Evolutionary conservation across 202 grass and related monocot genomes (phyloP).

Genomic region (Musa balbisiana): DNA sequence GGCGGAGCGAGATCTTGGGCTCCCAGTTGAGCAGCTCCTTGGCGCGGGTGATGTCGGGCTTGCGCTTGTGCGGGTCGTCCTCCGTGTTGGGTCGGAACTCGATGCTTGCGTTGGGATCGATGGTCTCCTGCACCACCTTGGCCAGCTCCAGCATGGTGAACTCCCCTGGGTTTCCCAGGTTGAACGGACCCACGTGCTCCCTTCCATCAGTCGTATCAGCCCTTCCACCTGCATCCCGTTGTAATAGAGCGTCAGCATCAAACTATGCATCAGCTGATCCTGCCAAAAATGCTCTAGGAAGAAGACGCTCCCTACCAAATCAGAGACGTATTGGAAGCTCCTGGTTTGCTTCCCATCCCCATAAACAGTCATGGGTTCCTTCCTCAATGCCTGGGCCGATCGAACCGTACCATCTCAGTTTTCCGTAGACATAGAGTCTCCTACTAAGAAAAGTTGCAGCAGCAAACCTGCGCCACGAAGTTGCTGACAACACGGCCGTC

Average conservation of each 20-base stretch:
- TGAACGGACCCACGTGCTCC: slow-evolving; percentile 8
- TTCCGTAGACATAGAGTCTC: not conserved
- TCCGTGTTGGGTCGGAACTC: slow-evolving; percentile 8
- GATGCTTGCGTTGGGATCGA: not conserved
- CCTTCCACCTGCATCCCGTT: not conserved
- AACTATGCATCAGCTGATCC: not conserved
- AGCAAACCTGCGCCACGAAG: not conserved
- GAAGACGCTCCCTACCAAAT: not conserved
- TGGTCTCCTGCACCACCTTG: slow-evolving; percentile 11
- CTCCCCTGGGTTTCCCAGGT: slow-evolving; percentile 5
- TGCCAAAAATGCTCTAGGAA: not conserved
- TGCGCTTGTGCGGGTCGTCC: slow-evolving; percentile 12
- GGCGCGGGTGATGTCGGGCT: not conserved
- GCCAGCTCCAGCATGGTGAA: slow-evolving; percentile 8
- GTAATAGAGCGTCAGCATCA: not conserved
- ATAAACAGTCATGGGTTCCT: slow-evolving; percentile 2
- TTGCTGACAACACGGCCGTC: slow-evolving; percentile 7
- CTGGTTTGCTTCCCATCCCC: slow-evolving; percentile 9
- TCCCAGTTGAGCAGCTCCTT: slow-evolving; percentile 4
- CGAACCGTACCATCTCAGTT: not conserved
- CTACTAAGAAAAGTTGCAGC: not conserved
- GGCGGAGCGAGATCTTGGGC: not conserved
- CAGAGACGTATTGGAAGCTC: slow-evolving; percentile 8
- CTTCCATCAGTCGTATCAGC: slow-evolving; percentile 7
- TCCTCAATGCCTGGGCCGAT: slow-evolving; percentile 2